Base-by-base conservation (phyloP, 352 stramenopile species). In the Phytophthora europaea region DNA sequence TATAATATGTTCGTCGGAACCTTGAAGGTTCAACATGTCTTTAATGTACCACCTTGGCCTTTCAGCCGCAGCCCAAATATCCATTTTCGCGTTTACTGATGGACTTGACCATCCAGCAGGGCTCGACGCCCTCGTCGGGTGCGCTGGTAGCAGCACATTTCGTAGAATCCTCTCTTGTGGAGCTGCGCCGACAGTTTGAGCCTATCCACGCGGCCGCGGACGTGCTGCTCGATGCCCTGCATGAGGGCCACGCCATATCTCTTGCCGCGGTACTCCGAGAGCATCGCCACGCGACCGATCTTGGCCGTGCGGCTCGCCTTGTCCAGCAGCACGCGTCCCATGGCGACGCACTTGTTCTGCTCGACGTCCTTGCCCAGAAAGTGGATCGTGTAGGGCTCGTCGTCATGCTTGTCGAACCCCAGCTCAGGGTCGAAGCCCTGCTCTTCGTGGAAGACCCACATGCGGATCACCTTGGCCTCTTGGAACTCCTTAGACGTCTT, bases 341-440 rank as follows among this genome's bases (percentile, higher is more conserved):
- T 82, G 2, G 84, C 83, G 22, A 90, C 78, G 61, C 77, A 84
- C 73, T 85, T 84, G 71, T 81, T 73, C 60, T 82, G 55, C 50
- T 91, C 81, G 26, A 78, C 47, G 59, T 91, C 80, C 36, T 81
- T 83, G 58, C 79, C 85, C n/a, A 91, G 6, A 45, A 91, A 89
- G 56, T 90, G 80, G 36, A 80, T 47, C 23, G 83, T 93, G 15
- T 76, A 82, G 12, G 74, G 40, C 20, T 78, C 61, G 55, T 78
- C 57, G 72, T 91, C 85, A 62, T 84, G 60, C 22, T 71, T 61
- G 59, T 91, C 83, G 45, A 87, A 59, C 70, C 91, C 76, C 16
- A 80, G 54, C n/a, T 52, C 61, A 2, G 59, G 53, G 33, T 84
- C 72, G 51, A 84, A 86, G 47, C 76, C 76, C 47, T 87, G 75